Percentiles rank a stretch among this genome's conserved stretches.
phyloP scores from a whole-genome alignment of 345 rosid genomes.

The Nephelium lappaceum region DNA sequence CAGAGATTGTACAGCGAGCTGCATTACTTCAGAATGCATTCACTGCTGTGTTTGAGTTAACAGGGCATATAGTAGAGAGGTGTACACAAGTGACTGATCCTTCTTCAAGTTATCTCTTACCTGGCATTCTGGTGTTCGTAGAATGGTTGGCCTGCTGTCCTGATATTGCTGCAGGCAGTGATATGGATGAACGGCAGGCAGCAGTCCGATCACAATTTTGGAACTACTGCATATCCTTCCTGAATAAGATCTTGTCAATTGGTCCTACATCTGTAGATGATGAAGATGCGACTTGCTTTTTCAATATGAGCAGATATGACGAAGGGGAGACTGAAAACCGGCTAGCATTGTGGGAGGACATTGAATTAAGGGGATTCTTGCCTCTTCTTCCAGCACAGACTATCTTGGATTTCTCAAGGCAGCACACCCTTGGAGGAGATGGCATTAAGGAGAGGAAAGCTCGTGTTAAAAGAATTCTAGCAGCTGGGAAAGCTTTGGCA shows the following conservation, averaged over 20 bases:
- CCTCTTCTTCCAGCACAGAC: conserved; percentile 88
- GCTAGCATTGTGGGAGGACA: conserved; percentile 92
- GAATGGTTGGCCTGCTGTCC: conserved; percentile 97
- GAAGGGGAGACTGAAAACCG: conserved; percentile 90
- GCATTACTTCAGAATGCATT: conserved; percentile 81
- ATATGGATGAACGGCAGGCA: conserved; percentile 69
- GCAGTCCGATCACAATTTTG: conserved; percentile 66
- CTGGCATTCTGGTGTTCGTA: conserved; percentile 79
- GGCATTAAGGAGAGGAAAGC: conserved; percentile 67
- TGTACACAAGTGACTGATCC: conserved; percentile 68
- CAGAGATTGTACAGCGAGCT: conserved; percentile 90
- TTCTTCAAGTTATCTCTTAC: conserved; percentile 74
- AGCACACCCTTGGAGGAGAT: conserved; percentile 59
- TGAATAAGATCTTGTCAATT: conserved; percentile 63
- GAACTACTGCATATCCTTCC: conserved; percentile 62
- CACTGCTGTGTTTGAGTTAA: conserved; percentile 76
- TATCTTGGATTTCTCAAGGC: conserved; percentile 86
- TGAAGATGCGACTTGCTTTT: conserved; percentile 84
- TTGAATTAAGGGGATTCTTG: conserved; percentile 86
- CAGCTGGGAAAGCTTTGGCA: conserved; percentile 81
- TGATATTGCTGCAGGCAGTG: conserved; percentile 65
- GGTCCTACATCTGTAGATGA: conserved; percentile 57
- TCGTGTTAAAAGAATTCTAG: conserved; percentile 75
- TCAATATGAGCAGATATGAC: conserved; percentile 83
- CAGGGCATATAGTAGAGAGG: conserved; percentile 63